Evolutionary conservation across 2,329 filamentous ascomycete genomes (phyloP), one percentile per base, ranked within the genome.

Genomic region (Verticillium nonalfalfae): DNA sequence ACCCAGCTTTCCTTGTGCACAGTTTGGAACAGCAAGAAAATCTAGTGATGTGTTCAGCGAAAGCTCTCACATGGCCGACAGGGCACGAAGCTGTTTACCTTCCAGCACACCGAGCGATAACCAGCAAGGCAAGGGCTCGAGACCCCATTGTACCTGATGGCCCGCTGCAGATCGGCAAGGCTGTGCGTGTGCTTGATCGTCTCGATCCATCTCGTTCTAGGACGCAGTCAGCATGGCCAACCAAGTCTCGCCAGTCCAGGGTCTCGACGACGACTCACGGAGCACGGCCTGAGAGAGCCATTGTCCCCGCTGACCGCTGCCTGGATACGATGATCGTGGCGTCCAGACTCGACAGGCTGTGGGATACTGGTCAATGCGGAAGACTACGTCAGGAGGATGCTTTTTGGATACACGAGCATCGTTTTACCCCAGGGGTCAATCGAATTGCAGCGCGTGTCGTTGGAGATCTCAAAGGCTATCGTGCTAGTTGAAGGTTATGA

Each of bases 31-130:
- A 97, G 80, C 56, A 97, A 79, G 73, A 97, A 96, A 40, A 85
- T 85, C 91, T 94, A 67, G 2, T 18, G 18, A 26, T 54, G 6
- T 26, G 58, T 66, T 63, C 59, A 63, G 54, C 57, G 14, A 13
- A 54, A 26, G 26, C 26, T 26, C 26, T 26, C 26, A 26, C 26
- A 4, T 26, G 26, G 26, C 26, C 26, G 26, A 26, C 26, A 26
- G 26, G 4, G 26, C 26, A 26, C 26, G 26, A 26, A 26, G 26
- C 26, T 26, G 26, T 26, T 4, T 71, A 89, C 90, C 85, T 97
- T 97, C 94, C 94, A 98, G 75, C 90, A 96, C 40, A 96, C 83
- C 3, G 94, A 97, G 61, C 93, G 87, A 66, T 93, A 85, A 14
- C 91, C 92, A 56, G 86, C 80, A 59, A 87, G 77, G 72, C 89